phyloP scores from a whole-genome alignment of 129 eudicot species.

The Lonicera japonica region DNA sequence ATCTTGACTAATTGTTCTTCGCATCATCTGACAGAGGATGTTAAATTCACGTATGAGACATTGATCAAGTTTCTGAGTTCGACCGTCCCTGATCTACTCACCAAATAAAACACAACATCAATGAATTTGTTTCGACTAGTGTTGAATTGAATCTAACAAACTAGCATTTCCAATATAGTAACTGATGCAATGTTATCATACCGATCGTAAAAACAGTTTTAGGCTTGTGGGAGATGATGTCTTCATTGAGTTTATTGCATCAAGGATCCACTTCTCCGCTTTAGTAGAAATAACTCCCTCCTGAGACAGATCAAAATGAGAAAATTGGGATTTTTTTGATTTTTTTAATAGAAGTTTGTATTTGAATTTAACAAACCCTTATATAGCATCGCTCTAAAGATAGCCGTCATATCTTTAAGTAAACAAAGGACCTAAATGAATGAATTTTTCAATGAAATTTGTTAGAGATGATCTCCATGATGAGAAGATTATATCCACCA shows the following conservation, averaged over 20 bases:
- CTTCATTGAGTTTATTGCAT: slow-evolving; percentile 32
- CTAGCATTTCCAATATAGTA: no score
- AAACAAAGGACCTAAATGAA: no score
- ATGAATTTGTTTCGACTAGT: no score
- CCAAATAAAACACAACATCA: neutral
- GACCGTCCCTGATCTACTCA: neutral
- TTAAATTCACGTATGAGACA: neutral
- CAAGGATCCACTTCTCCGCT: slow-evolving; percentile 35
- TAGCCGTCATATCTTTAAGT: no score
- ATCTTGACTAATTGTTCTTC: neutral
- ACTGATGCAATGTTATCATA: neutral
- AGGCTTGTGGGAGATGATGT: neutral
- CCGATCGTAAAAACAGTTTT: neutral
- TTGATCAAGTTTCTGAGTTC: neutral
- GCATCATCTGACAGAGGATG: neutral
- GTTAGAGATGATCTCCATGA: no score
- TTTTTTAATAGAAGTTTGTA: no score
- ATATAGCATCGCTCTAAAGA: no score
- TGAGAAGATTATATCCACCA: no score
- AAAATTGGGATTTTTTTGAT: no score
- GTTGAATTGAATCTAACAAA: no score
- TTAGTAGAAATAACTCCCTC: slow-evolving; percentile 16
- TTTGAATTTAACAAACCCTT: no score
- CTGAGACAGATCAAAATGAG: slow-evolving; percentile 2
- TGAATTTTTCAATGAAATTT: no score